phyloP scores from a whole-genome alignment of 2,329 filamentous ascomycete genomes.

The Aspergillus fumigatus region DNA sequence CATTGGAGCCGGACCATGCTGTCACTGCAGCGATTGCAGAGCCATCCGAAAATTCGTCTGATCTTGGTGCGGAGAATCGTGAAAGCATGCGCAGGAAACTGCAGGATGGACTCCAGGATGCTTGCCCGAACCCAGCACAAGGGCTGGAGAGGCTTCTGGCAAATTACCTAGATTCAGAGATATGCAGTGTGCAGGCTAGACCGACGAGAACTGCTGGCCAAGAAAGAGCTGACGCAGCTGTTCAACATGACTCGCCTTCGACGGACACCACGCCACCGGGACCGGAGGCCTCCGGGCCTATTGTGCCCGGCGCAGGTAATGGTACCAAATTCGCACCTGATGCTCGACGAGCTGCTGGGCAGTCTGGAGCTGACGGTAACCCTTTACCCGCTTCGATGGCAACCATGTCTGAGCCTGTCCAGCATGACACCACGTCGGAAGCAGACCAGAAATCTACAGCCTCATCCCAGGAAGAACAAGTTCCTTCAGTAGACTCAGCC shows the following conservation, averaged over 20 bases:
- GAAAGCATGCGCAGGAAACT: constrained; percentile 22
- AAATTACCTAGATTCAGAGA: constrained; percentile 1
- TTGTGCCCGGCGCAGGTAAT: background rate
- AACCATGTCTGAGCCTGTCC: constrained; percentile 13
- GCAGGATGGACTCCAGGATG: constrained; percentile 2
- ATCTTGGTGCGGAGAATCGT: constrained; percentile 3
- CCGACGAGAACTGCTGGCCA: constrained; percentile 2
- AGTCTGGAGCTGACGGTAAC: constrained; percentile 8
- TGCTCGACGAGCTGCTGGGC: constrained; percentile 16
- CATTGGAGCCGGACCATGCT: constrained; percentile 19
- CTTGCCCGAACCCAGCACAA: constrained; percentile 14
- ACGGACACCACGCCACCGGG: constrained; percentile 2
- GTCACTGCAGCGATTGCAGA: constrained; percentile 11
- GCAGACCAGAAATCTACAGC: constrained; percentile 17
- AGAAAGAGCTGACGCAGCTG: constrained; percentile 13
- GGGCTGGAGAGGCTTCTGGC: constrained; percentile 14
- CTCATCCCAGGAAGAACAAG: constrained; percentile 29
- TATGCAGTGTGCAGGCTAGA: constrained; percentile 16
- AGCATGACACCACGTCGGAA: constrained; percentile 21
- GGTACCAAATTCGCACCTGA: constrained; percentile 14
- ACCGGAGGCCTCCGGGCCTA: constrained; percentile 1
- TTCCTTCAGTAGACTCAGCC: constrained; percentile 23
- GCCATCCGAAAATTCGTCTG: constrained; percentile 9
- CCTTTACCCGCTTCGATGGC: constrained; percentile 14
- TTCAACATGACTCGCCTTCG: constrained; percentile 18